Percentiles rank a stretch among this genome's conserved stretches.
phyloP scores from a whole-genome alignment of 257 asterid species.

The Solanum tacnaense region DNA sequence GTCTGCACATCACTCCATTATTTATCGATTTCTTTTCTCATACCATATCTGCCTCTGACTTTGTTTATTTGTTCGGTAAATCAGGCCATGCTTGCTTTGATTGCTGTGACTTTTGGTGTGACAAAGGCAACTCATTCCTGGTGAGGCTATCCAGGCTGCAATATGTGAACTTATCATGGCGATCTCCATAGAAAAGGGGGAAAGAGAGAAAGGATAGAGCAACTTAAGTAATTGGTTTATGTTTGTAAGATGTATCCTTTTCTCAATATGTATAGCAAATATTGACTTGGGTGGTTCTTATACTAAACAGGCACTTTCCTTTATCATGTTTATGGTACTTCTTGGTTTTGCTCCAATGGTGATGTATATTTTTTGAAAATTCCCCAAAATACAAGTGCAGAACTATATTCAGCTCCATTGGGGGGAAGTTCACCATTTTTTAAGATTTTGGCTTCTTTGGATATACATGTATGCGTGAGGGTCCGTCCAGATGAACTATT shows the following conservation, averaged over 20 bases:
- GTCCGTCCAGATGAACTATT: not conserved
- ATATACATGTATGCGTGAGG: not conserved
- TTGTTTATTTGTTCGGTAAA: not conserved
- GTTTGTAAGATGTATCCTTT: not conserved
- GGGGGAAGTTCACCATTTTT: not conserved
- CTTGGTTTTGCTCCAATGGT: not conserved
- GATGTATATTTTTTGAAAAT: not conserved
- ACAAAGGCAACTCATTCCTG: constrained; percentile 51
- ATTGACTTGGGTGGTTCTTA: not conserved
- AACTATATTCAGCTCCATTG: not conserved
- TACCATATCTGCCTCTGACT: not conserved
- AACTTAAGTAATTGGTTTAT: not conserved
- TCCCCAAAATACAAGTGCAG: not conserved
- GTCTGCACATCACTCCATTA: not conserved
- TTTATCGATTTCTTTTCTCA: not conserved
- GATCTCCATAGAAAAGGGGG: not conserved
- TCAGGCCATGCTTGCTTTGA: constrained; percentile 64
- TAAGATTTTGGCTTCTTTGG: not conserved
- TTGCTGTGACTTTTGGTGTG: constrained; percentile 73
- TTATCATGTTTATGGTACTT: not conserved
- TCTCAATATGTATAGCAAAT: not conserved
- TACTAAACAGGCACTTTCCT: not conserved
- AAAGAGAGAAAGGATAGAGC: not conserved
- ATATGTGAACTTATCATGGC: not conserved
- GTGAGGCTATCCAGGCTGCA: constrained; percentile 22